phyloP scores from a whole-genome alignment of 208 protist species.

The Wallacemonas rigidus region DNA sequence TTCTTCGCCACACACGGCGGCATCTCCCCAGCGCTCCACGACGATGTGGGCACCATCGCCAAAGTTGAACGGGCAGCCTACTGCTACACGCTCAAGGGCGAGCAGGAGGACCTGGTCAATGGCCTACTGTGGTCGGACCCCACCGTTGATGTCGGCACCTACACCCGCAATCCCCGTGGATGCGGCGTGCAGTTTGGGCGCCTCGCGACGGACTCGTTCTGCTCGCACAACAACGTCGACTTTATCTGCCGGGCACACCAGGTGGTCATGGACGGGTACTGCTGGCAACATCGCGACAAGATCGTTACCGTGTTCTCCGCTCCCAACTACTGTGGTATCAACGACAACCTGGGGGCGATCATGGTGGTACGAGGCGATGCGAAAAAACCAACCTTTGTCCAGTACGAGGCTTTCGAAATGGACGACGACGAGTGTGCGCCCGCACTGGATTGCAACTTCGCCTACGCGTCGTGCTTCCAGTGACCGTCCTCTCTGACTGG shows the following conservation, averaged over 20 bases:
- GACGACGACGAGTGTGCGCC: conserved; percentile 16
- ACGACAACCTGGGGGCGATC: conserved; percentile 31
- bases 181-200: conserved; percentile 97
- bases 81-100: conserved; percentile 88
- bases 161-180: conserved; percentile 96
- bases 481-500: conserved; percentile 13
- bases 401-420: conserved; percentile 38
- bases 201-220: conserved; percentile 94
- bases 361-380: conserved; percentile 31
- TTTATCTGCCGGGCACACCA: conserved; percentile 94
- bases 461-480: conserved; percentile 33
- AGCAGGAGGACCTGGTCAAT: conserved; percentile 95
- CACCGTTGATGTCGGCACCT: conserved; percentile 79
- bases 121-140: conserved; percentile 99
- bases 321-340: conserved; percentile 75
- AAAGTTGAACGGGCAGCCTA: conserved; percentile 44
- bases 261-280: conserved; percentile 89
- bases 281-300: conserved; percentile 53
- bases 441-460: conserved; percentile 20
- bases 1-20: conserved; percentile 99
- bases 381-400: conserved; percentile 32
- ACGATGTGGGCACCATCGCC: conserved; percentile 33
- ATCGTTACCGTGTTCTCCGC: conserved; percentile 77
- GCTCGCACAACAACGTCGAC: conserved; percentile 96
- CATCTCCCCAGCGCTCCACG: conserved; percentile 86